phyloP scores from a whole-genome alignment of 306 rosid genomes.

The Acacia crassicarpa region DNA sequence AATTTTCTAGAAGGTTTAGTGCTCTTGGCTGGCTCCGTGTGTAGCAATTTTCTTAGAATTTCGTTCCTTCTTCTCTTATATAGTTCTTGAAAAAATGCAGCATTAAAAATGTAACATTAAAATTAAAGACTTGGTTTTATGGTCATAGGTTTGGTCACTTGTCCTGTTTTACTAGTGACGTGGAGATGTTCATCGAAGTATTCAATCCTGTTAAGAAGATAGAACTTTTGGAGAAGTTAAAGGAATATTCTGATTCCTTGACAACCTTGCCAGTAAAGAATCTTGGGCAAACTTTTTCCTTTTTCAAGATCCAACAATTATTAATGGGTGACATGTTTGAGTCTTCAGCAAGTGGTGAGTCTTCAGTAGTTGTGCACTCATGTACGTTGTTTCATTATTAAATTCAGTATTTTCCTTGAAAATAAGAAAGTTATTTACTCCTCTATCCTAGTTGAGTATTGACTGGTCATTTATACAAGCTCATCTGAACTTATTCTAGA shows the following conservation, averaged over 20 bases:
- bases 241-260: constrained; percentile 37
- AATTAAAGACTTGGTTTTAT: constrained; percentile 33
- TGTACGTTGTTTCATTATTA: constrained; percentile 12
- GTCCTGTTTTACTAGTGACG: constrained; percentile 78
- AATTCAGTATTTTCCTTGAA: constrained; percentile 16
- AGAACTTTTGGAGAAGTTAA: constrained; percentile 61
- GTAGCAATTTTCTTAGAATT: not conserved
- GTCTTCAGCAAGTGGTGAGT: constrained; percentile 69
- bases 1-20: not conserved
- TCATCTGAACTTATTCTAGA: constrained; percentile 60
- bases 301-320: constrained; percentile 70
- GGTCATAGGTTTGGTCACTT: constrained; percentile 89
- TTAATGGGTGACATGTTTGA: constrained; percentile 48
- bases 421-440: not conserved
- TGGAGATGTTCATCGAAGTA: constrained; percentile 72
- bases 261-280: constrained; percentile 53
- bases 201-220: constrained; percentile 65
- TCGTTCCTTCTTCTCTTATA: not conserved
- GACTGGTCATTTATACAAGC: constrained; percentile 31
- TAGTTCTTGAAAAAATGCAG: constrained; percentile 17
- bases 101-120: not conserved
- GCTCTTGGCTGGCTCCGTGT: constrained; percentile 6
- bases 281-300: constrained; percentile 75
- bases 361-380: constrained; percentile 19
- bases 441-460: constrained; percentile 21